Conservation (phyloP, 768 basidiomycete species). For the Mycena galericulata region DNA sequence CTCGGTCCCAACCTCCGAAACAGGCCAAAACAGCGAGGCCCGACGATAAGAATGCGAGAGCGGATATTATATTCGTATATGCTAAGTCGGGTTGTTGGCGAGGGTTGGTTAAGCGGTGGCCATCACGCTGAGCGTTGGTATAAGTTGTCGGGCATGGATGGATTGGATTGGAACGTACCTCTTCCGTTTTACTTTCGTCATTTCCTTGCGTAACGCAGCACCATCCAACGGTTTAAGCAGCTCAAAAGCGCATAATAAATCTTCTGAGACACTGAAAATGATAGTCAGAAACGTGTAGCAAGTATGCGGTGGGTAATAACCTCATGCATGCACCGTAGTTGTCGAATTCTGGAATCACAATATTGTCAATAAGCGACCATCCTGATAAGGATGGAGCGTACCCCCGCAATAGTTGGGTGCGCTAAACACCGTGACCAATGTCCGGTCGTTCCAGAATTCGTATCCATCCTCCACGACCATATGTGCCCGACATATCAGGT, state of each 20-base stretch:
- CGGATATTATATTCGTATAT: slow-evolving; percentile 43
- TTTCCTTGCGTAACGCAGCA: slow-evolving; percentile 94
- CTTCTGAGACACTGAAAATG: slow-evolving; percentile 87
- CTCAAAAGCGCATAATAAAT: slow-evolving; percentile 97
- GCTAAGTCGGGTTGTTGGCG: slow-evolving; percentile 25
- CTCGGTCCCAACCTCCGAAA: slow-evolving; percentile 18
- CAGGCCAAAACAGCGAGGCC: slow-evolving; percentile 23
- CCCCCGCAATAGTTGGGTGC: slow-evolving; percentile 98
- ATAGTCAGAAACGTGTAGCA: slow-evolving; percentile 28
- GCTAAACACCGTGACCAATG: slow-evolving; percentile 97
- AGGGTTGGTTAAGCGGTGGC: slow-evolving; percentile 20
- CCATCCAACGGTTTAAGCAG: slow-evolving; percentile 96
- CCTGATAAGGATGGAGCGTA: slow-evolving; percentile 55
- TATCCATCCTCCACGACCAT: slow-evolving; percentile 99
- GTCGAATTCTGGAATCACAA: slow-evolving; percentile 78
- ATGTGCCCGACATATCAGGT: slow-evolving; percentile 98
- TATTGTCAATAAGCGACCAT: slow-evolving; percentile 27
- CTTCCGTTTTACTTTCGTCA: slow-evolving; percentile 99
- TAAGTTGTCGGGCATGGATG: not conserved
- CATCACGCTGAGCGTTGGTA: slow-evolving; percentile 17
- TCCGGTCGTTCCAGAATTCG: slow-evolving; percentile 99
- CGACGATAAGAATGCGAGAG: slow-evolving; percentile 10
- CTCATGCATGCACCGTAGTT: slow-evolving; percentile 97
- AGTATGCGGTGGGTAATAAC: slow-evolving; percentile 51
- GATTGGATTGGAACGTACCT: slow-evolving; percentile 63